Evolutionary conservation across 768 basidiomycete species (phyloP), one percentile per base, ranked within the genome.

Genomic region (Suillus luteus): DNA sequence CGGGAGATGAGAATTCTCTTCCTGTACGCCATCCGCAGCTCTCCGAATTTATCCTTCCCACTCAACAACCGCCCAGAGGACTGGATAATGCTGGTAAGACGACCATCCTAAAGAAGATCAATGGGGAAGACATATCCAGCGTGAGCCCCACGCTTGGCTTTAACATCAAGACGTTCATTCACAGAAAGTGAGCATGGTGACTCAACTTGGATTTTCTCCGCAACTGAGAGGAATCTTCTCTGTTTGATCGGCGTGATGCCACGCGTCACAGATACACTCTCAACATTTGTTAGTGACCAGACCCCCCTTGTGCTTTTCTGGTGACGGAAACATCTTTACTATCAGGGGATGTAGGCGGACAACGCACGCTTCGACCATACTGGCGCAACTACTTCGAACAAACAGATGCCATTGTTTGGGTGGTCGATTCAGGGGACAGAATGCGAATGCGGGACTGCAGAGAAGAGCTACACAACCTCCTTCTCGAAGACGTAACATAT

Each of bases 311-410:
- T 49, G 24, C 62, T 38, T 31, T 51, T 49, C 38, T 44, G 15
- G 51, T 48, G 61, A 93, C 70, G 90, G 87, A 64, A 93, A 93
- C 75, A 88, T 95, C 55, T 92, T 90, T 92, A 72, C 38, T 61
- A 61, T 63, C 70, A 98, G 96, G 96, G 97, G 97, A 99, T 75
- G 95, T 99, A 41, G 97, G 97, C 41, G 96, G 97, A 27, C 97
- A 99, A 76, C 87, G 90, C 63, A 96, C 94, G 0, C 87, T 99
- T 59, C 86, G 97, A 37, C 96, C 97, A 8, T 99, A 99, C 76
- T 99, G 97, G 97, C 82, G 94, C 31, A 99, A 99, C 76, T 99
- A 99, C 78, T 99, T 99, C 69, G 97, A 99, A 77, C 93, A 95
- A 77, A 99, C 97, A 11, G 97, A 99, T 77, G 96, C 92, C 8